A percentile compares a stretch with the other conserved stretches of the same genome.
These are phyloP conservation scores for Hamamelis virginiana DNA, from an alignment of 164 flowering plant genomes.

Conservation along the genomic window DNA sequence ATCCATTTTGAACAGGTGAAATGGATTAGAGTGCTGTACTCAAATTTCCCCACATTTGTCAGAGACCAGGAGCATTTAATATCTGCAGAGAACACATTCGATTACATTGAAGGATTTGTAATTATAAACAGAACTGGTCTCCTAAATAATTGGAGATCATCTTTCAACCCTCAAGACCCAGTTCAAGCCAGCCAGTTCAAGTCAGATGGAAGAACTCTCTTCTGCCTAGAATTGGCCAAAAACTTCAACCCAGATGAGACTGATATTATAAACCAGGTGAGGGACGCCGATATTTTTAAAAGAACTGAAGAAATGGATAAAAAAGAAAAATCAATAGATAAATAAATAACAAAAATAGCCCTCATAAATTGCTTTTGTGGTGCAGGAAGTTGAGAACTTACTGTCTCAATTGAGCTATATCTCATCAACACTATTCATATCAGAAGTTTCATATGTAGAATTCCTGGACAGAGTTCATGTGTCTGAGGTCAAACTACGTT, in stretches of 20 bases:
- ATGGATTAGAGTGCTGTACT: conserved; percentile 60
- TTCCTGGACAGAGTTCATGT: conserved; percentile 61
- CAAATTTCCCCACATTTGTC: conserved; percentile 47
- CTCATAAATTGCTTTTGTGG: not conserved
- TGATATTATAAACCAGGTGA: conserved; percentile 37
- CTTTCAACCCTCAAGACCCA: conserved; percentile 53
- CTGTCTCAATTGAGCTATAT: conserved; percentile 41
- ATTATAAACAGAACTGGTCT: conserved; percentile 52
- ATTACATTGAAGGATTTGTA: conserved; percentile 62
- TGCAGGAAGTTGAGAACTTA: conserved; percentile 48
- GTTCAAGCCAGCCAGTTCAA: conserved; percentile 48
- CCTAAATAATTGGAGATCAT: conserved; percentile 53
- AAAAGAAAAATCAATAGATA: not conserved
- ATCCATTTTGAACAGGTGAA: conserved; percentile 45
- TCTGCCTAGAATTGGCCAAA: conserved; percentile 58
- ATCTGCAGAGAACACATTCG: conserved; percentile 42
- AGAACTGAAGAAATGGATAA: not conserved
- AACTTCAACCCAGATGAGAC: conserved; percentile 32
- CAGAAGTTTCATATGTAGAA: conserved; percentile 50
- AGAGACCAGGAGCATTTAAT: conserved; percentile 55
- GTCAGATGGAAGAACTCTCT: conserved; percentile 50
- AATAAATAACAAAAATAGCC: not conserved
- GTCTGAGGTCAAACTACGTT: conserved; percentile 46
- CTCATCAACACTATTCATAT: conserved; percentile 39
- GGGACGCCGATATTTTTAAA: not conserved